These are phyloP conservation scores for Penicillium sp. DNA, from an alignment of 2,329 filamentous ascomycete species.

Conservation along the genomic window DNA sequence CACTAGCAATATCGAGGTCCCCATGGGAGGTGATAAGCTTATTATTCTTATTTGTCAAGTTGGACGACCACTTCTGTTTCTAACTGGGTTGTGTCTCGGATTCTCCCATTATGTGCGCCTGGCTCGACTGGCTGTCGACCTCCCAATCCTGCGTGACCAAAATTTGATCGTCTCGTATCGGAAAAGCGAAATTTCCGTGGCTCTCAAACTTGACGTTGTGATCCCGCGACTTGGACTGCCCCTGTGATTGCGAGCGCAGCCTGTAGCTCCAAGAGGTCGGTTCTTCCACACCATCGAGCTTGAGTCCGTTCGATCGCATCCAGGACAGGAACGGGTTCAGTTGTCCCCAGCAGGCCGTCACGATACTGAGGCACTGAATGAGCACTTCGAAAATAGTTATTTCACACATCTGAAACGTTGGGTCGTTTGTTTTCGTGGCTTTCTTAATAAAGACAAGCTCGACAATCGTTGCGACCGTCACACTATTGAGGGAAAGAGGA, in stretches of 20 bases:
- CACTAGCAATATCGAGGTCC: background rate
- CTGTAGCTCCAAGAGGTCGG: conserved; percentile 6
- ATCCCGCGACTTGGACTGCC: background rate
- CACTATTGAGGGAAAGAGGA: conserved; percentile 3
- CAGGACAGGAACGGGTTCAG: conserved; percentile 23
- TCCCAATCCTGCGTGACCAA: conserved; percentile 14
- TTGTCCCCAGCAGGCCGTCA: conserved; percentile 26
- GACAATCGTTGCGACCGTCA: conserved; percentile 13
- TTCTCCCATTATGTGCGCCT: conserved; percentile 5
- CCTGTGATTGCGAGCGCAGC: conserved; percentile 6
- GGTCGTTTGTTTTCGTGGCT: conserved; percentile 12
- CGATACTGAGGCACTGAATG: conserved; percentile 25
- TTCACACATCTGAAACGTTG: conserved; percentile 18
- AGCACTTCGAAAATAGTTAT: conserved; percentile 18
- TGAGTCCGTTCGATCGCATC: conserved; percentile 9
- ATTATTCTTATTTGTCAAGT: background rate
- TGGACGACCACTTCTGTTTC: background rate
- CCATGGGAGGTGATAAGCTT: background rate
- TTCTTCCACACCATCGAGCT: conserved; percentile 14
- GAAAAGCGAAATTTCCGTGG: background rate
- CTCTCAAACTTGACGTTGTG: background rate
- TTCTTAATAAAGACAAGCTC: conserved; percentile 15
- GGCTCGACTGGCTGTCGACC: conserved; percentile 13
- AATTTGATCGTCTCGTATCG: conserved; percentile 2
- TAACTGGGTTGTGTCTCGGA: background rate